Base-by-base conservation (phyloP, 2,329 filamentous ascomycete species). In the Boeremia exigua region DNA sequence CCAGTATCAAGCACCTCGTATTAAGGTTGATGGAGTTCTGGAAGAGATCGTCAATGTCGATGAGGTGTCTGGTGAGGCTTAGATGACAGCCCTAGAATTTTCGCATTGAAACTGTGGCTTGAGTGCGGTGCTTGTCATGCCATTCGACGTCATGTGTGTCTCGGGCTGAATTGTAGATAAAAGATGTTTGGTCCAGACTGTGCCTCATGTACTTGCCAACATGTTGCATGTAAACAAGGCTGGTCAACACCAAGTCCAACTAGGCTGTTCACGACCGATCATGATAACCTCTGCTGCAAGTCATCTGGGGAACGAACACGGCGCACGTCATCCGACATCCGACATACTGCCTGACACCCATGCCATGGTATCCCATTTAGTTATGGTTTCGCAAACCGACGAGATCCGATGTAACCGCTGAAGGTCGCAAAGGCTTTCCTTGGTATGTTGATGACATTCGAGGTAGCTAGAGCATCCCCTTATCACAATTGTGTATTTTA, bases 1-100 rank as follows among this genome's bases (percentile, higher is more conserved):
- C 42, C 36, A 15, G 36, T 23, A 28, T 59, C 58, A 38, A 57
- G 51, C 55, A 66, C 48, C 40, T 60, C 54, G 40, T 59, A 33
- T 40, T 51, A 33, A 48, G 32, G 30, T 36, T 47, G 57, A 50
- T 29, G 25, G 36, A 23, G 43, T 48, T 56, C 45, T 45, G 38
- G 56, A 45, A 44, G 45, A 55, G 39, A 54, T 47, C 43, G 45
- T 56, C 27, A 42, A 47, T 15, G 28, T 39, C 27, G 39, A 49
- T 54, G 33, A 42, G 48, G 58, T 50, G 56, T 54, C 42, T 50
- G 54, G 48, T 42, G 53, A 61, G 58, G 58, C 40, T 47, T 44
- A 32, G 39, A 40, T 54, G 57, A 45, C 39, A 39, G 44, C 17
- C 38, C 28, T 39, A 36, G 23, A 23, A n/a, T 32, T 44, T 51